Evolutionary conservation across 2,329 filamentous ascomycete genomes (phyloP), one percentile per base, ranked within the genome.

Genomic region (Fusarium coffeatum): DNA sequence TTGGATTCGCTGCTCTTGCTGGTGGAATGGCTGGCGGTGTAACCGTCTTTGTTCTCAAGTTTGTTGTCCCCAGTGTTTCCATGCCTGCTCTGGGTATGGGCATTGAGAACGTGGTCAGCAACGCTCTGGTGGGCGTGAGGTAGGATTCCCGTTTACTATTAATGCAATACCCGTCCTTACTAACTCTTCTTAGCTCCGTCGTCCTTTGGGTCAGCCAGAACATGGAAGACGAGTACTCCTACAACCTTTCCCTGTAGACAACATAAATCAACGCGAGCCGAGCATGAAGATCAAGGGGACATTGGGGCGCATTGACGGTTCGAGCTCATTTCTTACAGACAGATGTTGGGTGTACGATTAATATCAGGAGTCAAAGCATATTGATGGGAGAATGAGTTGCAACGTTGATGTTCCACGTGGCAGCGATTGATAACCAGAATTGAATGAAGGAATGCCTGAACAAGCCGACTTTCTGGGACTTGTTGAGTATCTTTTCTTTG

Each of bases 191-290:
- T 69, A 88, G 88, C 79, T 87, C 86, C 23, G 88, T 90, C 49
- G 86, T 90, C 64, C 83, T 91, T 43, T 91, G 89, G 89, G 80
- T 91, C 58, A 89, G 86, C 80, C 89, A 91, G 83, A 91, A 91
- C 74, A 90, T 91, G 87, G 89, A 91, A 82, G 89, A 91, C 74
- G 89, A 91, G 79, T 91, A 91, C 73, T 86, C 88, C 48, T 91
- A 91, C 79, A 91, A 90, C 78, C 79, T 91, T 71, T 85, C 88
- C 64, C 82, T 91, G 68, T 90, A 78, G 80, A 55, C 46, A 49
- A 20, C 22, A 27, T 45, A 22, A 51, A 42, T 18, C 53, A 34
- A 47, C 20, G 28, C 30, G 28, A 50, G 59, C 45, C 28, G 32
- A 60, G 58, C 43, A 54, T 59, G n/a, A 34, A 22, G 34, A 45